Evolutionary conservation across 192 early-diverging fungal genomes (phyloP).

Genomic region (Spinellus fusiger): DNA sequence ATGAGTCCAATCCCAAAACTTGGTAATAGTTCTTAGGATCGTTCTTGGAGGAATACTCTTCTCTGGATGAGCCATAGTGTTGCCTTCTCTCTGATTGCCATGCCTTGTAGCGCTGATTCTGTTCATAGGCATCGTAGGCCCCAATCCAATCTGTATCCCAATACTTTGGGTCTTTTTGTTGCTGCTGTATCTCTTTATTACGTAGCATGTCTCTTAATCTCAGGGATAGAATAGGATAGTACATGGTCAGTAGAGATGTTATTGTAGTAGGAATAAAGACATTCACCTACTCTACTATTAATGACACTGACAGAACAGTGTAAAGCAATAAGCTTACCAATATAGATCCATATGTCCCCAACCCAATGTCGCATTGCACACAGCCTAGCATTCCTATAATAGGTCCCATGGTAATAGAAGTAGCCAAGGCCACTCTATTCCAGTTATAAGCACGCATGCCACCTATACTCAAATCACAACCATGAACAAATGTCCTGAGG

Average conservation of each 20-base stretch:
- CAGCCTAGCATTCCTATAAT: slow-evolving; percentile 23
- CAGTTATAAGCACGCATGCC: slow-evolving; percentile 45
- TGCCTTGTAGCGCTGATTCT: slow-evolving; percentile 18
- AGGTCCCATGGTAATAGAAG: slow-evolving; percentile 30
- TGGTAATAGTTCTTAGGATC: slow-evolving; percentile 45
- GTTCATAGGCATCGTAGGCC: slow-evolving; percentile 38
- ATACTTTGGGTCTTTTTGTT: slow-evolving; percentile 31
- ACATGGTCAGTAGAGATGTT: slow-evolving; percentile 39
- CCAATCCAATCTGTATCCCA: slow-evolving; percentile 46
- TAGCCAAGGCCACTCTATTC: slow-evolving; percentile 36
- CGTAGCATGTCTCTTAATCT: slow-evolving; percentile 35
- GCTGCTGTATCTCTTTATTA: slow-evolving; percentile 33
- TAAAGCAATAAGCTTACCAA: slow-evolving; percentile 18
- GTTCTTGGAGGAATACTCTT: not conserved
- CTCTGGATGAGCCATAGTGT: not conserved
- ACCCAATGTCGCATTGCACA: slow-evolving; percentile 30
- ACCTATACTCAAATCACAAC: slow-evolving; percentile 35
- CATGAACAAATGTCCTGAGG: slow-evolving; percentile 51
- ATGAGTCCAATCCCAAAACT: slow-evolving; percentile 25
- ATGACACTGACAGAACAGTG: not conserved
- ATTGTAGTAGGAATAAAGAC: slow-evolving; percentile 37
- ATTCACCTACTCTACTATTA: slow-evolving; percentile 28
- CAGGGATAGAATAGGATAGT: slow-evolving; percentile 44
- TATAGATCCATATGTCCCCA: slow-evolving; percentile 26
- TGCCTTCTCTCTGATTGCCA: slow-evolving; percentile 20